Conservation (phyloP, 495 filamentous ascomycete species). For the Penicillium samsonianum region DNA sequence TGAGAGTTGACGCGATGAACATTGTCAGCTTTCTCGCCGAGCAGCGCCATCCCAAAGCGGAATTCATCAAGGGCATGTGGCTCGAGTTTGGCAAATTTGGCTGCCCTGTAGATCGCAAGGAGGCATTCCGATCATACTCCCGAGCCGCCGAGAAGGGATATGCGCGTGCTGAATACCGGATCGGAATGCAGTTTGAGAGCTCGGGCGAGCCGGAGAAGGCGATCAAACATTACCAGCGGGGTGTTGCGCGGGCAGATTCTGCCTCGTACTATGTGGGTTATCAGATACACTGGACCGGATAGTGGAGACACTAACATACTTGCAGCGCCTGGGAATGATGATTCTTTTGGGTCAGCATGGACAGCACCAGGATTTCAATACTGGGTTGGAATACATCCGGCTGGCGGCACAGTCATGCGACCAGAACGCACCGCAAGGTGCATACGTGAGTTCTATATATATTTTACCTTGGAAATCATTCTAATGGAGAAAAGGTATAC, state of each 20-base stretch:
- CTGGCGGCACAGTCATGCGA: constrained; percentile 84
- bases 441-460: constrained; percentile 61
- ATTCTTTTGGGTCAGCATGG: constrained; percentile 90
- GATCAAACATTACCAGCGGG: constrained; percentile 81
- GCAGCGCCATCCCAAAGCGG: constrained; percentile 89
- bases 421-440: constrained; percentile 96
- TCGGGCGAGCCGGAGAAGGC: constrained; percentile 90
- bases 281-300: neutral
- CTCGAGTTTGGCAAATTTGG: constrained; percentile 97
- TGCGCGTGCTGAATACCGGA: constrained; percentile 91
- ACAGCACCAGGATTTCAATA: constrained; percentile 74
- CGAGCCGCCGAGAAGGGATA: constrained; percentile 87
- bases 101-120: constrained; percentile 83
- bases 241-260: constrained; percentile 76
- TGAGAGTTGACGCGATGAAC: constrained; percentile 85
- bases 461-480: neutral
- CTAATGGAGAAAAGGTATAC: constrained; percentile 59
- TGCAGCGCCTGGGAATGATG: constrained; percentile 90
- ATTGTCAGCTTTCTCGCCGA: constrained; percentile 86
- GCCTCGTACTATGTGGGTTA: constrained; percentile 77
- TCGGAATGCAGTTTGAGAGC: constrained; percentile 97
- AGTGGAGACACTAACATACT: constrained; percentile 26
- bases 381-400: constrained; percentile 78
- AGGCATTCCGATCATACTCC: constrained; percentile 83
- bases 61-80: constrained; percentile 96